These are phyloP conservation scores for Kwoniella dendrophila DNA, from an alignment of 768 basidiomycete species.

Conservation along the genomic window DNA sequence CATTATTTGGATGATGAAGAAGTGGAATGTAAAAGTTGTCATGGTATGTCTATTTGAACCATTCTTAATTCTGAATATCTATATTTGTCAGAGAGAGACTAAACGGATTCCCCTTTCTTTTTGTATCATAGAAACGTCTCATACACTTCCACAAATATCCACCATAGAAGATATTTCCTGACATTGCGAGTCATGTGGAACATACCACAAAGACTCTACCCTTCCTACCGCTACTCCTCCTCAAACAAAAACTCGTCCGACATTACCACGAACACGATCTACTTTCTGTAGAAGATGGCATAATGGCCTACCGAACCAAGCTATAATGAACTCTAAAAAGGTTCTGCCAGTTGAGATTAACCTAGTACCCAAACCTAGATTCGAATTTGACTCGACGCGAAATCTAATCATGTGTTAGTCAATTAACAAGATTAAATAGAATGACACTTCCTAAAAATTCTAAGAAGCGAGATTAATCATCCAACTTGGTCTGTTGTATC, in stretches of 20 bases:
- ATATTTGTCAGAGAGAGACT: background rate
- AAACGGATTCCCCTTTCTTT: background rate
- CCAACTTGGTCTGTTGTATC: too few species aligned
- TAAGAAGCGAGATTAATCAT: too few species aligned
- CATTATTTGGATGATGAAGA: constrained; percentile 4
- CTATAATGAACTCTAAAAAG: too few species aligned
- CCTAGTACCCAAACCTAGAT: too few species aligned
- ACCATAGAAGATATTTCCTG: constrained; percentile 18
- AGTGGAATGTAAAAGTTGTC: background rate
- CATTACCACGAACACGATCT: background rate
- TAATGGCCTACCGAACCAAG: too few species aligned
- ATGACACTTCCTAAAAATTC: too few species aligned
- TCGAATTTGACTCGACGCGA: too few species aligned
- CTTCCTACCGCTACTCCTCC: too few species aligned
- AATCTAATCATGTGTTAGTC: too few species aligned
- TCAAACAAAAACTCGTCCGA: background rate
- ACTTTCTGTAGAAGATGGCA: background rate
- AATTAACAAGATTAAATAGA: too few species aligned
- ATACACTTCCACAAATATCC: background rate
- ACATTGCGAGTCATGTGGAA: constrained; percentile 23
- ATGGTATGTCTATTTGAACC: background rate
- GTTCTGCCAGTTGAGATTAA: too few species aligned
- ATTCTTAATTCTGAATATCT: background rate
- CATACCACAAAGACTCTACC: background rate
- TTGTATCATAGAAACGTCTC: background rate